Evolutionary conservation across 1,284 basidiomycete genomes (phyloP).

Genomic region (Pterulicium gracile): DNA sequence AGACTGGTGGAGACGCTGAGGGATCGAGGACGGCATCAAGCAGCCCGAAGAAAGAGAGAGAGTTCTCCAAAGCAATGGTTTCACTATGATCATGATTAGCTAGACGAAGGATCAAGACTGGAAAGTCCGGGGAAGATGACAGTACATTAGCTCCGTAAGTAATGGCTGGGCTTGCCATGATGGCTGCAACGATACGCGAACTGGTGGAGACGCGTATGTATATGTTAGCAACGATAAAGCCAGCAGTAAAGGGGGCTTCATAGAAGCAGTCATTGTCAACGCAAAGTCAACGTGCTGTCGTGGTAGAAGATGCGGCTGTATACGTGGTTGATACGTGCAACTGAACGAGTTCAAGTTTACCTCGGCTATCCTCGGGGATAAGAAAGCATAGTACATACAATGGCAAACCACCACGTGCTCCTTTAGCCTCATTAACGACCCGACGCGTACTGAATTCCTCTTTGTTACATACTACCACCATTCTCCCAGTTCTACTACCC

Average conservation of each 20-base stretch:
- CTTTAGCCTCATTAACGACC: too few relatives aligned
- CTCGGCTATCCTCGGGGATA: too few relatives aligned
- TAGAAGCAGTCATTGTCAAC: too few relatives aligned
- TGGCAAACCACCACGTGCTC: too few relatives aligned
- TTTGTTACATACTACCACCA: too few relatives aligned
- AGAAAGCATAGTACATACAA: too few relatives aligned
- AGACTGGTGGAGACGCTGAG: constrained; percentile 23
- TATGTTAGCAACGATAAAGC: not conserved
- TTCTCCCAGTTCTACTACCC: too few relatives aligned
- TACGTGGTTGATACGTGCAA: too few relatives aligned
- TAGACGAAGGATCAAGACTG: constrained; percentile 7
- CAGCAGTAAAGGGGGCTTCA: not conserved
- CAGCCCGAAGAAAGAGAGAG: constrained; percentile 58
- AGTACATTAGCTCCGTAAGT: constrained; percentile 77
- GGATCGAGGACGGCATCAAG: constrained; percentile 54
- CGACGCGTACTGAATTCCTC: too few relatives aligned
- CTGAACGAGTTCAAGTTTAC: too few relatives aligned
- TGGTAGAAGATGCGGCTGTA: too few relatives aligned
- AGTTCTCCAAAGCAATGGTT: constrained; percentile 48
- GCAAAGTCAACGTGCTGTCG: too few relatives aligned
- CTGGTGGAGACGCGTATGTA: constrained; percentile 44
- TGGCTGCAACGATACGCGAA: constrained; percentile 69
- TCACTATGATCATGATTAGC: constrained; percentile 23
- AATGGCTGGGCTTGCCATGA: constrained; percentile 73
- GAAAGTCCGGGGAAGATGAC: constrained; percentile 8